These are phyloP conservation scores for Curvularia sp. DNA, from an alignment of 2,329 filamentous ascomycete species.

Conservation along the genomic window DNA sequence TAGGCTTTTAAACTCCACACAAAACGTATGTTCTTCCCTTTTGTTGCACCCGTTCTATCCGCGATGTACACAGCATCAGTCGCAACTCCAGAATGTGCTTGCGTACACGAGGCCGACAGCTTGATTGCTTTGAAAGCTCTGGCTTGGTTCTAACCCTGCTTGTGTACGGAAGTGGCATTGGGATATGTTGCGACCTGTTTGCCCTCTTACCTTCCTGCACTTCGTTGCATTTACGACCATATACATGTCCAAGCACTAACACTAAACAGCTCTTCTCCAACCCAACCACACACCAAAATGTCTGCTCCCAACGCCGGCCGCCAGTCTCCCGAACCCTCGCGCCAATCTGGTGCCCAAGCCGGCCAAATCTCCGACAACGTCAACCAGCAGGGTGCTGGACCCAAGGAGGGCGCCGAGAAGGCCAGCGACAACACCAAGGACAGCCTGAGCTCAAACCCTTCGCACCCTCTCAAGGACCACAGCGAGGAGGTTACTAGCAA, in stretches of 20 bases:
- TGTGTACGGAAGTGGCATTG: background rate
- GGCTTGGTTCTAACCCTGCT: background rate
- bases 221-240: no score
- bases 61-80: background rate
- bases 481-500: slow-evolving; percentile 69
- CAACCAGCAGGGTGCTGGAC: slow-evolving; percentile 58
- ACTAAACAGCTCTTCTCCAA: background rate
- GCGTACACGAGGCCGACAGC: no score
- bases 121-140: background rate
- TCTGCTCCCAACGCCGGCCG: slow-evolving; percentile 70
- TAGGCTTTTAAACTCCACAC: background rate
- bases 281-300: slow-evolving; percentile 55
- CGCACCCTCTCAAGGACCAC: slow-evolving; percentile 66
- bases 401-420: slow-evolving; percentile 56
- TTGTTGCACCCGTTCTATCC: background rate
- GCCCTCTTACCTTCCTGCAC: background rate
- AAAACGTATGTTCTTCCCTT: background rate
- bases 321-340: slow-evolving; percentile 78
- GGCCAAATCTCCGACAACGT: slow-evolving; percentile 65
- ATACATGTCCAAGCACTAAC: background rate
- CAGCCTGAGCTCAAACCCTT: slow-evolving; percentile 67
- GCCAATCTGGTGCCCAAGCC: slow-evolving; percentile 69
- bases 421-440: slow-evolving; percentile 57
- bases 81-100: background rate
- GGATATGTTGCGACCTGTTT: background rate